These are phyloP conservation scores for Pleurostoma richardsiae DNA, from an alignment of 2,329 filamentous ascomycete species.

Conservation along the genomic window DNA sequence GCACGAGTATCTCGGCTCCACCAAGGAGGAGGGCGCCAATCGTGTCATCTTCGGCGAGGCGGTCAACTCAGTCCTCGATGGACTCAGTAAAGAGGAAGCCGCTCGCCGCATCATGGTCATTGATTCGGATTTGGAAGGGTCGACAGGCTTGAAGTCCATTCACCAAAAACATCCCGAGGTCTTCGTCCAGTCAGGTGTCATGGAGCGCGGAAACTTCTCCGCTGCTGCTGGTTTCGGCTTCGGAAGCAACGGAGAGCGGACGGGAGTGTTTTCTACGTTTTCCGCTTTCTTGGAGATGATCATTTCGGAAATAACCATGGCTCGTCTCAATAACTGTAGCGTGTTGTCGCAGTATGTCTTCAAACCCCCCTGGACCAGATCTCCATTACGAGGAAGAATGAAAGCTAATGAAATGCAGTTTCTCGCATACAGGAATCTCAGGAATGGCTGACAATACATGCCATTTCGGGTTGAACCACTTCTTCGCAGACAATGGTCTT, in stretches of 20 bases:
- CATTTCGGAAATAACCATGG: slow-evolving; percentile 33
- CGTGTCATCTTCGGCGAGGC: slow-evolving; percentile 30
- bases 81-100: slow-evolving; percentile 27
- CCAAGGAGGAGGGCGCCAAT: slow-evolving; percentile 28
- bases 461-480: slow-evolving; percentile 32
- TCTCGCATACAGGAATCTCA: slow-evolving; percentile 31
- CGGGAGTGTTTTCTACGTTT: slow-evolving; percentile 33
- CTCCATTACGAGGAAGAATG: neutral
- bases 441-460: slow-evolving; percentile 35
- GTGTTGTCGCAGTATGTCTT: slow-evolving; percentile 23
- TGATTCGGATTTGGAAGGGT: slow-evolving; percentile 32
- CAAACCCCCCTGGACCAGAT: neutral
- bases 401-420: slow-evolving; percentile 8
- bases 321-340: slow-evolving; percentile 27
- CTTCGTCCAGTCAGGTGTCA: slow-evolving; percentile 29
- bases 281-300: slow-evolving; percentile 33
- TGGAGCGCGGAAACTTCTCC: slow-evolving; percentile 33
- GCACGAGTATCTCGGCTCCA: slow-evolving; percentile 24
- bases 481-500: slow-evolving; percentile 32
- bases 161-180: slow-evolving; percentile 27
- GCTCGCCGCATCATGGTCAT: slow-evolving; percentile 28
- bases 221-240: slow-evolving; percentile 31
- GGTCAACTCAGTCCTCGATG: slow-evolving; percentile 27
- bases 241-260: slow-evolving; percentile 23
- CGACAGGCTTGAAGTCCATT: slow-evolving; percentile 30